Evolutionary conservation across 345 rosid genomes (phyloP).

Genomic region (Luvunga scandens): DNA sequence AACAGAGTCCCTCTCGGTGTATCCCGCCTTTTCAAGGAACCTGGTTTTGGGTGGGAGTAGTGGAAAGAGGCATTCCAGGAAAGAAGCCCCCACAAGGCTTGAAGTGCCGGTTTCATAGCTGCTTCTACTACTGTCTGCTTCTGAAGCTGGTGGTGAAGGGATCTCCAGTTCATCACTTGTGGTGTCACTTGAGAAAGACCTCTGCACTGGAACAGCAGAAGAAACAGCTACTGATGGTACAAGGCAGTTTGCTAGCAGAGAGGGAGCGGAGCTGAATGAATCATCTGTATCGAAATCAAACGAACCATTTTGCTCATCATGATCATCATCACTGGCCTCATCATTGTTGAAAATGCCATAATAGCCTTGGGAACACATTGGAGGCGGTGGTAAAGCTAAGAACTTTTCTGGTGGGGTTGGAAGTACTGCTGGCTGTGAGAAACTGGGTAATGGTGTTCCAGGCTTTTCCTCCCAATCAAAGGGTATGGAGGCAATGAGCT

Average conservation of each 20-base stretch:
- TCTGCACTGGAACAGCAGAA: slow-evolving; percentile 39
- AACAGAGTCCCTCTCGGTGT: slow-evolving; percentile 20
- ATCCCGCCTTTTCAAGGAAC: slow-evolving; percentile 32
- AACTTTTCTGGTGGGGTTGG: slow-evolving; percentile 20
- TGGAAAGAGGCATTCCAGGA: slow-evolving; percentile 87
- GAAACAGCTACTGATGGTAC: slow-evolving; percentile 30
- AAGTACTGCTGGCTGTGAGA: slow-evolving; percentile 19
- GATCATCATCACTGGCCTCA: slow-evolving; percentile 12
- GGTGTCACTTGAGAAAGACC: slow-evolving; percentile 21
- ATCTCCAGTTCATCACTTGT: slow-evolving; percentile 22
- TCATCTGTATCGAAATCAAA: slow-evolving; percentile 44
- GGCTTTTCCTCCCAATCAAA: slow-evolving; percentile 84
- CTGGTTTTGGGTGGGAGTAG: slow-evolving; percentile 47
- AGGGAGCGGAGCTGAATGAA: slow-evolving; percentile 58
- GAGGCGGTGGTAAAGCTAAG: slow-evolving; percentile 33
- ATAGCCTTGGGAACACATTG: slow-evolving; percentile 21
- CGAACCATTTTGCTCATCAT: slow-evolving; percentile 4
- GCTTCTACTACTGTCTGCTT: slow-evolving; percentile 57
- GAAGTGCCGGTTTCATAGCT: slow-evolving; percentile 67
- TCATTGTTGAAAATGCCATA: slow-evolving; percentile 12
- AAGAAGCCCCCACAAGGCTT: slow-evolving; percentile 66
- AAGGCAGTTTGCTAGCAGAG: slow-evolving; percentile 44
- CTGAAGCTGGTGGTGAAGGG: slow-evolving; percentile 56
- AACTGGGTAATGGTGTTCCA: slow-evolving; percentile 50
- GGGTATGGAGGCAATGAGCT: slow-evolving; percentile 66